These are phyloP conservation scores for Metschnikowia orientalis DNA, from an alignment of 805 yeast species.

Conservation along the genomic window DNA sequence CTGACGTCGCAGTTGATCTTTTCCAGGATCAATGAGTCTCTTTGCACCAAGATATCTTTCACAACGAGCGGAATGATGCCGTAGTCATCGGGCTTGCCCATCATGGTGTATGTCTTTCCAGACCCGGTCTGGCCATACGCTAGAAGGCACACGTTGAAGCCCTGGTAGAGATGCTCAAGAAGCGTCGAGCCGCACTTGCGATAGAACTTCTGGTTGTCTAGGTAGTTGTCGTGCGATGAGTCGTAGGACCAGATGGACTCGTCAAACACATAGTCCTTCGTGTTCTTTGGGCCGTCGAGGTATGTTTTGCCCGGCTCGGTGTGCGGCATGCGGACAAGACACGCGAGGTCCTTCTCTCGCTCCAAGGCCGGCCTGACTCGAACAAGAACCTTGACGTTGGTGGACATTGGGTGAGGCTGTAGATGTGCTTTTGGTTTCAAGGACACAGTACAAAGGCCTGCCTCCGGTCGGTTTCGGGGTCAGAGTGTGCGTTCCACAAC, in stretches of 20 bases:
- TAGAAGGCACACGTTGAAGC: conserved; percentile 39
- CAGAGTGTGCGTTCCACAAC: too few relatives aligned
- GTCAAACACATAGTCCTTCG: conserved; percentile 47
- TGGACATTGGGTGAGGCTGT: conserved; percentile 7
- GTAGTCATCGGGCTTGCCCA: conserved; percentile 33
- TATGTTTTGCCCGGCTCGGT: conserved; percentile 18
- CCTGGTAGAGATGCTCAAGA: conserved; percentile 48
- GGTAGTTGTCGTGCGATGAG: conserved; percentile 27
- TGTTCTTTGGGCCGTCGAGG: conserved; percentile 21
- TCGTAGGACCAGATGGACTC: conserved; percentile 48
- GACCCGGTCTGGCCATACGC: conserved; percentile 44
- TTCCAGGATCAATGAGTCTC: conserved; percentile 33
- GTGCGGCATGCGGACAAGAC: conserved; percentile 31
- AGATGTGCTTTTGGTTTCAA: too few relatives aligned
- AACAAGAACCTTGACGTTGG: conserved; percentile 45
- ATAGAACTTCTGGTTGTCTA: conserved; percentile 51
- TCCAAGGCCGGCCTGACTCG: conserved; percentile 46
- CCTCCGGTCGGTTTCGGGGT: too few relatives aligned
- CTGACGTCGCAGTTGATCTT: conserved; percentile 37
- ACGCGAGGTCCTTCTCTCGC: conserved; percentile 23
- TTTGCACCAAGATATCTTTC: conserved; percentile 45
- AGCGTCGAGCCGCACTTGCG: conserved; percentile 53
- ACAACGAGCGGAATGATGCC: conserved; percentile 45
- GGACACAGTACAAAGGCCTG: too few relatives aligned
- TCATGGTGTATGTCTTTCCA: conserved; percentile 42